Base-by-base conservation (phyloP, 768 basidiomycete species). In the Polyporus arcularius region DNA sequence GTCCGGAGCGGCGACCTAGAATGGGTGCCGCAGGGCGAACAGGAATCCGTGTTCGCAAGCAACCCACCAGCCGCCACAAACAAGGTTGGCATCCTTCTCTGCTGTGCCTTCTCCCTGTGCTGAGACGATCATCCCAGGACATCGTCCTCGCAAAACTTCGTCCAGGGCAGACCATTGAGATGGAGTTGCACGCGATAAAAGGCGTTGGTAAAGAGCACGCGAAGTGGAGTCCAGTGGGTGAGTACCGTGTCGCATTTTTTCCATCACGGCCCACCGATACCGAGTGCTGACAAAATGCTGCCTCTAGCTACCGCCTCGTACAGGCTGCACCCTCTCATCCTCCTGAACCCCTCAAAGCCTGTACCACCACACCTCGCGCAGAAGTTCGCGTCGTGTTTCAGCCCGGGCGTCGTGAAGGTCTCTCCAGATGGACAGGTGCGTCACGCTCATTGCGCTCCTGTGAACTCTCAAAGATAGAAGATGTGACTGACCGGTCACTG, bases 161-260 rank as follows among this genome's bases (percentile, higher is more conserved):
- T 47, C 96, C 96, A 0, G 96, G 96, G 5, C 97, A 99, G 74
- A 80, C 82, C 52, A 78, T 99, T 42, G 82, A 92, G 43, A 84
- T 92, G 77, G 90, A 94, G 68, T 68, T 96, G 57, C 95, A 98
- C 69, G 96, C 94, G 21, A 79, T 95, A 62, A 98, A 98, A 69
- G 92, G 94, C 14, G 85, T 92, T 15, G 95, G 95, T 15, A 92
- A 92, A 68, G 94, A 96, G 62, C 96, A 99, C 68, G 95, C 97
- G 48, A 99, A 99, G 72, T 99, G 92, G 73, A 92, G 86, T 59
- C 95, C 97, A 32, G 97, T 98, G 53, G 94, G 95, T 92, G 67
- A 58, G 84, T 76, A 4, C 47, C 47, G 7, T 45, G 35, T 21
- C 45, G 45, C 9, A n/a, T 21, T 42, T 45, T 45, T 4, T 45